Percentiles rank a stretch among this genome's conserved stretches.
Conservation (phyloP, 495 filamentous ascomycete genomes). For the Recurvomyces mirabilis region DNA sequence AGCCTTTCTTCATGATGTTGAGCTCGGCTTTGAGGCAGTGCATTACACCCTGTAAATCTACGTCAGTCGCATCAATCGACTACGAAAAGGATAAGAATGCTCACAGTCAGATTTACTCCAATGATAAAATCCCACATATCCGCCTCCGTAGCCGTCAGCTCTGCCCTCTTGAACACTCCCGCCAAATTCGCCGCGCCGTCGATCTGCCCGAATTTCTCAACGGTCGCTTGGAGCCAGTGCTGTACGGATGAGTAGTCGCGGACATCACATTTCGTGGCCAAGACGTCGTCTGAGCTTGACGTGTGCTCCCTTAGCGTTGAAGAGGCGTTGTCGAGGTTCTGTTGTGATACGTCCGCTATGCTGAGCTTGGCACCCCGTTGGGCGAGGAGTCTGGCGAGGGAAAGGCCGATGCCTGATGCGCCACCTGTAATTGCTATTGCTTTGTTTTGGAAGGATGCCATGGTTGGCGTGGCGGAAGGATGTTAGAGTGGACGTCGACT, state of each 20-base stretch:
- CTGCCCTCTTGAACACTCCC: slow-evolving; percentile 28
- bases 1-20: slow-evolving; percentile 8
- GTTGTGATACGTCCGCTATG: slow-evolving; percentile 15
- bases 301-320: background rate
- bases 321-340: slow-evolving; percentile 13
- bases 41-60: slow-evolving; percentile 22
- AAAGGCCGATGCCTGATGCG: slow-evolving; percentile 16
- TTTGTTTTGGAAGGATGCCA: background rate
- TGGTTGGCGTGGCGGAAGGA: no score
- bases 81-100: background rate
- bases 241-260: slow-evolving; percentile 30
- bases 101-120: slow-evolving; percentile 25
- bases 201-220: slow-evolving; percentile 25
- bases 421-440: slow-evolving; percentile 17
- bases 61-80: background rate
- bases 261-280: slow-evolving; percentile 26
- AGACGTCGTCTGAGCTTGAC: background rate
- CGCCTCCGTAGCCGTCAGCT: slow-evolving; percentile 30
- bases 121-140: slow-evolving; percentile 26
- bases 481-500: no score
- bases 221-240: slow-evolving; percentile 29
- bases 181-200: slow-evolving; percentile 30
- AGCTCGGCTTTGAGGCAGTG: slow-evolving; percentile 21
- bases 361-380: slow-evolving; percentile 10
- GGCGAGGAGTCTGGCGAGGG: slow-evolving; percentile 14